Conservation (phyloP, 2,329 filamentous ascomycete species). For the Trichoderma atrobrunneum region DNA sequence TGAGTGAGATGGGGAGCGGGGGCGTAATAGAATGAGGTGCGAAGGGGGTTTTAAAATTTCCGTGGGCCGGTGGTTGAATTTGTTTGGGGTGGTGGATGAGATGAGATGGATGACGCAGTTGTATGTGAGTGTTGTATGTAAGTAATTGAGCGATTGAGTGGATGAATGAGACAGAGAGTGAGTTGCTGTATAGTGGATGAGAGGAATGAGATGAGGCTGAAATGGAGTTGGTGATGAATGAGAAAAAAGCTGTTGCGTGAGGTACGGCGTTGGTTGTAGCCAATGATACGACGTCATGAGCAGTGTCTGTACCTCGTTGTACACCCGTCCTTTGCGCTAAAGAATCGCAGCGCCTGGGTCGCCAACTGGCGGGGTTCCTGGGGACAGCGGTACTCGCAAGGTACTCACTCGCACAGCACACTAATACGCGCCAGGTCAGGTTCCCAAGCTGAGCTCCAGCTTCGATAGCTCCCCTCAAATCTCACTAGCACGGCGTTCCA, state of each 20-base stretch:
- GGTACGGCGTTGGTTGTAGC: neutral
- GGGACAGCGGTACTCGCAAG: neutral
- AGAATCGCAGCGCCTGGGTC: neutral
- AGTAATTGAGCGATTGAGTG: neutral
- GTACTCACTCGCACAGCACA: neutral
- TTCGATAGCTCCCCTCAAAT: slow-evolving; percentile 2
- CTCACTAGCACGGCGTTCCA: neutral
- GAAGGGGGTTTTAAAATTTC: neutral
- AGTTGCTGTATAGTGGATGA: too few relatives aligned
- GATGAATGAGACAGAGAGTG: neutral
- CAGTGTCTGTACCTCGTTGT: neutral
- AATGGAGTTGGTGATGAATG: neutral
- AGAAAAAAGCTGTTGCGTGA: neutral
- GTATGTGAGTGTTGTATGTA: neutral
- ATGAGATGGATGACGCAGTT: neutral
- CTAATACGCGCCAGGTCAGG: neutral
- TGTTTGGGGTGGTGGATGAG: neutral
- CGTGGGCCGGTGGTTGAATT: neutral
- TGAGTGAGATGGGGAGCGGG: neutral
- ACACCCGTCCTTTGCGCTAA: neutral
- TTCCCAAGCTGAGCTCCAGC: neutral
- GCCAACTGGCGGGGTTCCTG: slow-evolving; percentile 1
- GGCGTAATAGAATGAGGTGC: neutral
- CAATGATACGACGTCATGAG: neutral
- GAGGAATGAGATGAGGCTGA: neutral